Evolutionary conservation across 129 eudicot genomes (phyloP).

Genomic region (Centaurea solstitialis): DNA sequence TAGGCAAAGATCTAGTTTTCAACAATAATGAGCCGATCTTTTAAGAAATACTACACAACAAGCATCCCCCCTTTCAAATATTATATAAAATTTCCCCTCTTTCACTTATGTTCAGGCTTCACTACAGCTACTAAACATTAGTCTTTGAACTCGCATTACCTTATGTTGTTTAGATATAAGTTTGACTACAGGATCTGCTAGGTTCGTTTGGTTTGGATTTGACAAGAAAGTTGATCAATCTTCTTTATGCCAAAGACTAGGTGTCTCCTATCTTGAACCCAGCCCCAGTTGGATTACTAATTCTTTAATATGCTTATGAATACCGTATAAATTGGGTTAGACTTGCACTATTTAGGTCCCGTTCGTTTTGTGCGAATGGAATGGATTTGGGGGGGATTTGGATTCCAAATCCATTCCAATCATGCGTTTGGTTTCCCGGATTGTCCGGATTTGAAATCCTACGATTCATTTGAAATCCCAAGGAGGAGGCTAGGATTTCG

Average conservation of each 20-base stretch:
- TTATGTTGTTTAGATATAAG: background rate
- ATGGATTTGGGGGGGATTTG: too few relatives aligned
- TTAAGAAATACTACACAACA: background rate
- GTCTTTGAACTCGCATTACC: too few relatives aligned
- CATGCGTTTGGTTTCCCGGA: too few relatives aligned
- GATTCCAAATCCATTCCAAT: too few relatives aligned
- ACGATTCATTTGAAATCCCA: too few relatives aligned
- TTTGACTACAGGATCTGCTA: background rate
- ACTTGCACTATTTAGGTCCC: background rate
- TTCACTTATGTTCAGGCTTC: too few relatives aligned
- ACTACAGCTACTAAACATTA: too few relatives aligned
- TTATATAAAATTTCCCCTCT: background rate
- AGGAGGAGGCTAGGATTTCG: too few relatives aligned
- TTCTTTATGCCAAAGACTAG: background rate
- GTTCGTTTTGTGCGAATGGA: too few relatives aligned
- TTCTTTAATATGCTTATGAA: background rate
- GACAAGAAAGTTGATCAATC: background rate
- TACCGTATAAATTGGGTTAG: background rate
- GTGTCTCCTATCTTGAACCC: constrained; percentile 2
- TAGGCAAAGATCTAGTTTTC: constrained; percentile 5
- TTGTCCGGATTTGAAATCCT: too few relatives aligned
- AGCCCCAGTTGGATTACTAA: background rate
- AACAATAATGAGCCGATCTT: background rate
- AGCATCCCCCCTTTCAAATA: too few relatives aligned
- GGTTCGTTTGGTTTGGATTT: background rate